These are phyloP conservation scores for Cicer judaicum DNA, from an alignment of 306 rosid genomes.

Conservation along the genomic window DNA sequence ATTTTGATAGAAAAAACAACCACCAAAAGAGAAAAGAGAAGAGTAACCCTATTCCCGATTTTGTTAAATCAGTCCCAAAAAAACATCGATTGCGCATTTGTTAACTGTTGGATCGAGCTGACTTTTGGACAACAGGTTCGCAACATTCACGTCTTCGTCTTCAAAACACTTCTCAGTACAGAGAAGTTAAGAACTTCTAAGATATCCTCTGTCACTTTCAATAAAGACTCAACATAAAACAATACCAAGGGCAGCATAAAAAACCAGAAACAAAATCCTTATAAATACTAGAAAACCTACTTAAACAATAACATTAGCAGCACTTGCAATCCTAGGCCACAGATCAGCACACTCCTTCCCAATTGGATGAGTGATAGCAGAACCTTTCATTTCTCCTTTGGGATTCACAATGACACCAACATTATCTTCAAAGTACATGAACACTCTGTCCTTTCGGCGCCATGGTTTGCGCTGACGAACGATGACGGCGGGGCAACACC, in stretches of 20 bases:
- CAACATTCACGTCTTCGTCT: neutral
- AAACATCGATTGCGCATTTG: too few relatives aligned
- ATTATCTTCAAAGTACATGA: conserved; percentile 94
- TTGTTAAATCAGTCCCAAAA: too few relatives aligned
- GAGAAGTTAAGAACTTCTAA: neutral
- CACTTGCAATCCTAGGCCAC: conserved; percentile 95
- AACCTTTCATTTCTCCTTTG: conserved; percentile 92
- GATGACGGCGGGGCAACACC: conserved; percentile 82
- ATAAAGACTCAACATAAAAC: conserved; percentile 24
- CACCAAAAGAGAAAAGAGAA: too few relatives aligned
- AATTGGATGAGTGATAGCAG: conserved; percentile 86
- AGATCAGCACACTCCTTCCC: conserved; percentile 96
- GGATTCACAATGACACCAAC: conserved; percentile 91
- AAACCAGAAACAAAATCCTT: conserved; percentile 16
- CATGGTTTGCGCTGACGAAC: conserved; percentile 94
- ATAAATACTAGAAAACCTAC: conserved; percentile 1
- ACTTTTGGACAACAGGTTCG: too few relatives aligned
- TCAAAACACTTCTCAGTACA: conserved; percentile 19
- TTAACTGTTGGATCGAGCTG: too few relatives aligned
- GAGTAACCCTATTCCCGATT: too few relatives aligned
- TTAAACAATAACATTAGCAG: conserved; percentile 84
- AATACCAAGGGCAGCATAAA: conserved; percentile 11
- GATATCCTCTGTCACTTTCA: conserved; percentile 17
- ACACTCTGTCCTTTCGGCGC: conserved; percentile 97
- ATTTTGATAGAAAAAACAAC: too few relatives aligned